Percentiles rank a stretch among this genome's conserved stretches.
Evolutionary conservation across 2,329 filamentous ascomycete genomes (phyloP).

Genomic region (Tolypocladium ovalisporum): DNA sequence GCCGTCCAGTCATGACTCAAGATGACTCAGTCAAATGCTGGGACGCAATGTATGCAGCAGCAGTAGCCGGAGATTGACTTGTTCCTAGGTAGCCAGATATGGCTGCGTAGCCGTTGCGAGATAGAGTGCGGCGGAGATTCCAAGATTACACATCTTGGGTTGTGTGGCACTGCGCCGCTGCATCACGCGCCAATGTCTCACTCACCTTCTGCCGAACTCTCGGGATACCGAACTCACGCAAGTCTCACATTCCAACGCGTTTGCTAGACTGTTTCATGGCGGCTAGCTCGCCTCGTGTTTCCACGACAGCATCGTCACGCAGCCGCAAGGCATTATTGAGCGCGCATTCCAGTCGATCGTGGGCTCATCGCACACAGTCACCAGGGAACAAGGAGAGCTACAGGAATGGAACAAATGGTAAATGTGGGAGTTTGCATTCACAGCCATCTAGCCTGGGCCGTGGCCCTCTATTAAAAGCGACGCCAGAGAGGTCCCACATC

Average conservation of each 20-base stretch:
- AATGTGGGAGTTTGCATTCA: background rate
- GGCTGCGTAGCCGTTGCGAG: no score
- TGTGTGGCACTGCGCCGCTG: background rate
- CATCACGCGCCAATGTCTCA: background rate
- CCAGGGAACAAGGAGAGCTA: background rate
- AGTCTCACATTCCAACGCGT: constrained; percentile 10
- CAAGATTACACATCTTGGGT: background rate
- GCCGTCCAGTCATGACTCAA: no score
- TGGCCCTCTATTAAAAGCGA: background rate
- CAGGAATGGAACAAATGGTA: background rate
- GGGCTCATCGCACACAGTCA: background rate
- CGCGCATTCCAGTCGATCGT: background rate
- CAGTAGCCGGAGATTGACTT: no score
- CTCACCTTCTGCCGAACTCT: background rate
- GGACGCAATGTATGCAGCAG: no score
- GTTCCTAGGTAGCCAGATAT: no score
- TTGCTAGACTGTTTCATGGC: background rate
- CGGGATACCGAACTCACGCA: background rate
- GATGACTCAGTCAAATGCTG: no score
- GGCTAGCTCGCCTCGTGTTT: background rate
- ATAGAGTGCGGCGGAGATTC: background rate
- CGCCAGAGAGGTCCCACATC: background rate
- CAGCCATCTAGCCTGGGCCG: background rate
- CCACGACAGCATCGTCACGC: background rate
- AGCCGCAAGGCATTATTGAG: background rate